phyloP scores from a whole-genome alignment of 2,329 filamentous ascomycete genomes.

The Hypoxylon sp. region DNA sequence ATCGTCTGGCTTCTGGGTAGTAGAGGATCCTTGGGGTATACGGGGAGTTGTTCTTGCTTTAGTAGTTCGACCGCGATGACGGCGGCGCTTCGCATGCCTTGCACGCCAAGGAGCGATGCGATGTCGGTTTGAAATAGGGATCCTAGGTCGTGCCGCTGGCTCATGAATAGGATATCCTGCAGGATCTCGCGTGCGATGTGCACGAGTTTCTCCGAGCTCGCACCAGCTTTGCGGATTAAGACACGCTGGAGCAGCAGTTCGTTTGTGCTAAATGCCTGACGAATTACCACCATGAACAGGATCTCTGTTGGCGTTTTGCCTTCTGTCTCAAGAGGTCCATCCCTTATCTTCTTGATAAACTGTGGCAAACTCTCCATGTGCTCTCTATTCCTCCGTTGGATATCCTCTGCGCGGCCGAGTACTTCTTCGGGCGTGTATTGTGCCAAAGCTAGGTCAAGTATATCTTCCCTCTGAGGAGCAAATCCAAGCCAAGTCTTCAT shows the following conservation, averaged over 20 bases:
- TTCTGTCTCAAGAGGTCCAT: conserved; percentile 34
- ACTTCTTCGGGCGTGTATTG: conserved; percentile 47
- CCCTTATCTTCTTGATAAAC: conserved; percentile 38
- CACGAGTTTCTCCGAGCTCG: conserved; percentile 46
- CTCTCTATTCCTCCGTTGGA: conserved; percentile 36
- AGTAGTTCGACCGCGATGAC: conserved; percentile 49
- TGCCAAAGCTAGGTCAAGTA: conserved; percentile 47
- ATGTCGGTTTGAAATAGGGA: conserved; percentile 44
- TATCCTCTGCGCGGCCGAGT: conserved; percentile 38
- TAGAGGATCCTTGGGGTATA: conserved; percentile 46
- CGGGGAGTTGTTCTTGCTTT: conserved; percentile 48
- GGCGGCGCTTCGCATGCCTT: conserved; percentile 47
- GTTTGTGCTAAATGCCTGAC: conserved; percentile 41
- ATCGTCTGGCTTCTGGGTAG: conserved; percentile 49
- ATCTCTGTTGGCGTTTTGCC: conserved; percentile 39
- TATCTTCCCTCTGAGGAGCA: conserved; percentile 45
- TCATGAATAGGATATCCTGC: conserved; percentile 46
- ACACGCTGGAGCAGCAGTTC: conserved; percentile 48
- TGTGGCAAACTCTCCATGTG: conserved; percentile 42
- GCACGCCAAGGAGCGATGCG: conserved; percentile 43
- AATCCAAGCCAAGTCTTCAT: conserved; percentile 41
- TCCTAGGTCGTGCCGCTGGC: conserved; percentile 45
- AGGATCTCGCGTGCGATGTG: conserved; percentile 44
- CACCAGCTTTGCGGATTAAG: conserved; percentile 47
- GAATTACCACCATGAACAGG: conserved; percentile 39